Base-by-base conservation (phyloP, 1,284 basidiomycete species). In the Boletellus deceptivus region DNA sequence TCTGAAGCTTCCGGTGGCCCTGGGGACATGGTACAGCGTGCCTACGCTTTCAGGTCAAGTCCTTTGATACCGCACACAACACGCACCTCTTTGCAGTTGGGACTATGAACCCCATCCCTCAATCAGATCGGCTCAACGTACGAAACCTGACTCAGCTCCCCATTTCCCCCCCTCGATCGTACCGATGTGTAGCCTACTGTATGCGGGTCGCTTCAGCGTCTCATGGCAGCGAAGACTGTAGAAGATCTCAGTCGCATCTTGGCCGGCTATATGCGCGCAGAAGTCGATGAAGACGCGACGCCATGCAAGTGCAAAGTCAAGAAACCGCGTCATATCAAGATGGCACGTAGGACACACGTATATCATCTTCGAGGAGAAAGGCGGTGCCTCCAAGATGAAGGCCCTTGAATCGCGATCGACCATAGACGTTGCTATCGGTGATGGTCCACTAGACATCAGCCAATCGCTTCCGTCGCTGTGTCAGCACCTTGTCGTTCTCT, bases 61-160 rank as follows among this genome's bases (percentile, higher is more conserved):
- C 24, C 24, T 25, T 25, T 5, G 24, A 25, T 2, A 8, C 20
- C 22, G 8, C 24, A n/a, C 24, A 25, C n/a, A 20, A 6, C 16
- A 25, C 24, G 6, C 41, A 82, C 83, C 68, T 91, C 81, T 33
- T 75, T 80, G 70, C 78, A 90, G 65, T 89, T 89, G 2, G 87
- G 83, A 44, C 74, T 80, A 55, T 80, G 76, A 42, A 40, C n/a
- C 16, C 25, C 25, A 9, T 42, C n/a, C n/a, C 40, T 42, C 27
- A 42, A 42, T 27, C 41, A 42, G 29, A 4, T 83, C 13, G 91
- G 88, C 63, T 94, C 92, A 16, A 82, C 89, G 64, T 92, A 92
- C 1, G 91, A 18, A 0, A 93, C 87, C 56, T 77, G 70, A 62
- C 81, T 86, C 37, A 86, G 65, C 55, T 79, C 75, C 20, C 89